These are phyloP conservation scores for Ogataea hybrid DNA, from an alignment of 1,139 yeast species.

Conservation along the genomic window DNA sequence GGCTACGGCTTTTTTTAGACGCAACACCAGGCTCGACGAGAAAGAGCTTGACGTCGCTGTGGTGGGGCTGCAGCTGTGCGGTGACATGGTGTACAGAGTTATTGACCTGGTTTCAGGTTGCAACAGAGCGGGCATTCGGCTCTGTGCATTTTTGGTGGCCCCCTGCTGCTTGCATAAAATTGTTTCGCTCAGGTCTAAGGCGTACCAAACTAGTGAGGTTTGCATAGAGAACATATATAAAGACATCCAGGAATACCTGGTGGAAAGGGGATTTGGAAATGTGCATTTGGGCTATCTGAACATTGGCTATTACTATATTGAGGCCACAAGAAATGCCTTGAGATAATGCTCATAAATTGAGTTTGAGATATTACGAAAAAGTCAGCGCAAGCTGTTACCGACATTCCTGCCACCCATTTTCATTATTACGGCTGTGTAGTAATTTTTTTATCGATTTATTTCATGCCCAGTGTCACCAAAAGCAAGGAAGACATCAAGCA, in stretches of 20 bases:
- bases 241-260: conserved; percentile 14
- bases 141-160: conserved; percentile 14
- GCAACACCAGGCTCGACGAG: conserved; percentile 4
- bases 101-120: conserved; percentile 12
- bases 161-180: conserved; percentile 26
- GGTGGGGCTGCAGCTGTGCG: conserved; percentile 26
- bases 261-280: conserved; percentile 7
- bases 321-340: conserved; percentile 34
- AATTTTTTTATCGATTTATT: conserved; percentile 2
- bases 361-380: too few relatives aligned
- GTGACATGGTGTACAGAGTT: conserved; percentile 22
- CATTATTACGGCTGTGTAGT: background rate
- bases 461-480: conserved; percentile 7
- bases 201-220: background rate
- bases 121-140: background rate
- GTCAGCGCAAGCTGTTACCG: too few relatives aligned
- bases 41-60: conserved; percentile 8
- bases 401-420: background rate
- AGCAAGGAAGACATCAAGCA: conserved; percentile 13
- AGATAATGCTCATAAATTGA: conserved; percentile 13
- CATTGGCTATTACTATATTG: conserved; percentile 16
- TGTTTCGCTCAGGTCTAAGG: background rate
- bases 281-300: conserved; percentile 14
- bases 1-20: conserved; percentile 10
- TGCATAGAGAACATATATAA: background rate